A percentile compares a stretch with the other conserved stretches of the same genome.
These are phyloP conservation scores for Ormosia semicastrata DNA, from an alignment of 306 rosid species.

Conservation along the genomic window DNA sequence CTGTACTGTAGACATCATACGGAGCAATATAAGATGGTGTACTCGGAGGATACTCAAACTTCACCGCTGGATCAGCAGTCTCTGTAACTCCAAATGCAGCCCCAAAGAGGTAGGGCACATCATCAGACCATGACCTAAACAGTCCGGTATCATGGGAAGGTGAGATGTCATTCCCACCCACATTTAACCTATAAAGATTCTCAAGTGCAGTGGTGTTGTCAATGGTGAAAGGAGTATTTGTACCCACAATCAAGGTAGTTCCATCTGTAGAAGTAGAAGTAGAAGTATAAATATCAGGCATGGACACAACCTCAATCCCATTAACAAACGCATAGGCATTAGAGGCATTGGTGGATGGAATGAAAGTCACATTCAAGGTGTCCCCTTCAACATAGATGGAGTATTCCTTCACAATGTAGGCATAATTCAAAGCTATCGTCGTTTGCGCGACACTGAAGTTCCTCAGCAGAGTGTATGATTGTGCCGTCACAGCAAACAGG, in stretches of 20 bases:
- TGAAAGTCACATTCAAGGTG: constrained; percentile 61
- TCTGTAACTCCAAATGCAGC: constrained; percentile 64
- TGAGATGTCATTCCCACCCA: constrained; percentile 85
- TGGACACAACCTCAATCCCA: constrained; percentile 88
- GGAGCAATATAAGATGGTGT: constrained; percentile 75
- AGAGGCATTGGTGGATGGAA: constrained; percentile 55
- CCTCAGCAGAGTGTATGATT: constrained; percentile 59
- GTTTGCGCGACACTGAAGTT: constrained; percentile 79
- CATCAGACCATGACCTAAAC: constrained; percentile 84
- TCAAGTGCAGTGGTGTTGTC: constrained; percentile 73
- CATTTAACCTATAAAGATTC: constrained; percentile 71
- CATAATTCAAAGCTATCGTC: constrained; percentile 58
- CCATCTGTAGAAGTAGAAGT: constrained; percentile 48
- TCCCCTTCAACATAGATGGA: constrained; percentile 58
- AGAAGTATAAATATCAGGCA: constrained; percentile 73
- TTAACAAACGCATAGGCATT: constrained; percentile 82
- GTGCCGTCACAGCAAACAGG: constrained; percentile 49
- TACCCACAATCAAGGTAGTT: constrained; percentile 51
- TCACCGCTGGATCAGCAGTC: constrained; percentile 49
- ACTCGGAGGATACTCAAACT: constrained; percentile 37
- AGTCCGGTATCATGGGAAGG: constrained; percentile 78
- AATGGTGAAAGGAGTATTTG: neutral
- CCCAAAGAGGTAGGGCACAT: constrained; percentile 52
- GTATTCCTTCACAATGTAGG: constrained; percentile 60
- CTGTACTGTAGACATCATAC: constrained; percentile 57